These are phyloP conservation scores for Aspergillus asperescens DNA, from an alignment of 495 filamentous ascomycete genomes.

Conservation along the genomic window DNA sequence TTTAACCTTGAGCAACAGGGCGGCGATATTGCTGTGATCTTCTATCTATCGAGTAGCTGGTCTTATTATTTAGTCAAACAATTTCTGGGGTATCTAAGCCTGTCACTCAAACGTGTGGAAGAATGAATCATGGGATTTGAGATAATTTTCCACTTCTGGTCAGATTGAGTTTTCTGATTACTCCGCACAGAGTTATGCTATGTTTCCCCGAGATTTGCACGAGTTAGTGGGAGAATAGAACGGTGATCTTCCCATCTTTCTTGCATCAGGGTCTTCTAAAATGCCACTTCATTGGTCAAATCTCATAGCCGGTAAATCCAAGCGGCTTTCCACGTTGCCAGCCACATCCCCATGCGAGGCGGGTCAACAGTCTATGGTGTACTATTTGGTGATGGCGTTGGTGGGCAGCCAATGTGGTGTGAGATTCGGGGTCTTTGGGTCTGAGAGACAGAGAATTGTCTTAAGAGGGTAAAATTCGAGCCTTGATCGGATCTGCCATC, in stretches of 20 bases:
- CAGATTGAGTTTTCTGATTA: neutral
- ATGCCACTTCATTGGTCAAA: too few relatives aligned
- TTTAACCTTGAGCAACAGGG: neutral
- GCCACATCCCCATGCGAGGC: neutral
- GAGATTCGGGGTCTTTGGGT: slow-evolving; percentile 2
- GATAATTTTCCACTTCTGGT: neutral
- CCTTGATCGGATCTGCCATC: neutral
- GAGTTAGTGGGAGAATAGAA: neutral
- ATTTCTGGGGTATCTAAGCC: too few relatives aligned
- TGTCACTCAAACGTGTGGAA: neutral
- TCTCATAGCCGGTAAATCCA: too few relatives aligned
- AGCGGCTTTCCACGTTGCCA: slow-evolving; percentile 6
- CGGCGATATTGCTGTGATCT: neutral
- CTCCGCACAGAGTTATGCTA: neutral
- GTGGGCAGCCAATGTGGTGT: slow-evolving; percentile 1
- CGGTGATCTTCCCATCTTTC: slow-evolving; percentile 6
- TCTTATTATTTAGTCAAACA: neutral
- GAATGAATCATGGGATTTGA: neutral
- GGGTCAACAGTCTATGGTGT: neutral
- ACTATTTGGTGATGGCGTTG: slow-evolving; percentile 7
- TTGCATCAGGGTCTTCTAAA: slow-evolving; percentile 2
- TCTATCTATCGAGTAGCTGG: neutral
- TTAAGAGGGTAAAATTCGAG: slow-evolving; percentile 3
- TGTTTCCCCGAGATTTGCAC: neutral
- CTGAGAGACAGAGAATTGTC: neutral